Evolutionary conservation across 805 yeast species (phyloP).

Genomic region (Schwanniomyces sp.): DNA sequence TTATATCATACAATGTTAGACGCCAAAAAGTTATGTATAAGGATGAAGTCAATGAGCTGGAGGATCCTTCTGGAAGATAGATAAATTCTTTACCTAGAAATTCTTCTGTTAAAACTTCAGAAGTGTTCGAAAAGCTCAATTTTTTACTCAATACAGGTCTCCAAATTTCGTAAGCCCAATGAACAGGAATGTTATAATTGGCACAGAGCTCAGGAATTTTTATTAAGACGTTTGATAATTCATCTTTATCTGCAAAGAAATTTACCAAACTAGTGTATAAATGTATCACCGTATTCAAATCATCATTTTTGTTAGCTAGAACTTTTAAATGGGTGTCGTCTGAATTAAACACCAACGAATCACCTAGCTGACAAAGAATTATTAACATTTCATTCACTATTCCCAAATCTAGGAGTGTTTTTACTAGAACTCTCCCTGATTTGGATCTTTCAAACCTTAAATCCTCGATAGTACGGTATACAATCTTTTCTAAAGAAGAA

Average conservation of each 20-base stretch:
- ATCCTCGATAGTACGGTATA: slow-evolving; percentile 60
- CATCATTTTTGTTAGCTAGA: slow-evolving; percentile 70
- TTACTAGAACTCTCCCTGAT: slow-evolving; percentile 53
- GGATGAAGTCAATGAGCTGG: slow-evolving; percentile 29
- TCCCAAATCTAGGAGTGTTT: slow-evolving; percentile 42
- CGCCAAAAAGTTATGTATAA: slow-evolving; percentile 73
- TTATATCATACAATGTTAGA: slow-evolving; percentile 68
- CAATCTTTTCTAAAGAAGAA: slow-evolving; percentile 51
- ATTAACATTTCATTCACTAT: slow-evolving; percentile 65
- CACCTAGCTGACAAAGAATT: slow-evolving; percentile 52
- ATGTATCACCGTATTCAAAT: slow-evolving; percentile 63
- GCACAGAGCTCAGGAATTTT: slow-evolving; percentile 41
- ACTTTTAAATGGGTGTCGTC: slow-evolving; percentile 61
- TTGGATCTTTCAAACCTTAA: slow-evolving; percentile 45
- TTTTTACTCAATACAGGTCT: slow-evolving; percentile 39
- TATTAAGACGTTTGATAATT: slow-evolving; percentile 35
- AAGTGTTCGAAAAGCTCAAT: slow-evolving; percentile 7
- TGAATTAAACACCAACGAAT: slow-evolving; percentile 34
- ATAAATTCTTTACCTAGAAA: slow-evolving; percentile 11
- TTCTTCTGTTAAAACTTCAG: slow-evolving; percentile 5
- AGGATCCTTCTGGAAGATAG: slow-evolving; percentile 13
- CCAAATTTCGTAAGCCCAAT: slow-evolving; percentile 82
- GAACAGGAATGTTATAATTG: slow-evolving; percentile 46
- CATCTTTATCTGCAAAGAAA: slow-evolving; percentile 42
- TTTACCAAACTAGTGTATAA: slow-evolving; percentile 60